Conservation (phyloP, 805 yeast species). For the Pichia nanzhaoensis region DNA sequence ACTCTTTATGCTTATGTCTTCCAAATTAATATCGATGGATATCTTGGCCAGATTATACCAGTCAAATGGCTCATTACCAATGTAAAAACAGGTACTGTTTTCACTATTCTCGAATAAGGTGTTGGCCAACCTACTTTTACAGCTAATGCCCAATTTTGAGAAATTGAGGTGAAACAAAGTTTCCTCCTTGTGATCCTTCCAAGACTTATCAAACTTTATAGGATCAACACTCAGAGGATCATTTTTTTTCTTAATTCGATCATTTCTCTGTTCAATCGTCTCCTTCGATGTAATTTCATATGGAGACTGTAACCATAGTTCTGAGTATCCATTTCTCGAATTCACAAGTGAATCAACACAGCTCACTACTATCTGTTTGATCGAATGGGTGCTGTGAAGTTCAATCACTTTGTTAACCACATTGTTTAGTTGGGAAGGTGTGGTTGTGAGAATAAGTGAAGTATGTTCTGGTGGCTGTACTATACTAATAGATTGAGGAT, state of each 20-base stretch:
- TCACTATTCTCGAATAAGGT: conserved; percentile 25
- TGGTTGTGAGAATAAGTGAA: conserved; percentile 24
- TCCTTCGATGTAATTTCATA: conserved; percentile 13
- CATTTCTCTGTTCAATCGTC: conserved; percentile 10
- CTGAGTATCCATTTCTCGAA: conserved; percentile 22
- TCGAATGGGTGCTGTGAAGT: neutral
- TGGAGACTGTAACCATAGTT: conserved; percentile 22
- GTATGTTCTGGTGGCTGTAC: conserved; percentile 13
- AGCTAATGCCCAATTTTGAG: neutral
- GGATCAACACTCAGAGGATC: conserved; percentile 18
- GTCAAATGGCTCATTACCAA: conserved; percentile 8
- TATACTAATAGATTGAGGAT: conserved; percentile 15
- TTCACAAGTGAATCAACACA: conserved; percentile 27
- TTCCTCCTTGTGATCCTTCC: conserved; percentile 14
- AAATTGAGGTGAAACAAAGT: conserved; percentile 10
- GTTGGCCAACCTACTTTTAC: conserved; percentile 18
- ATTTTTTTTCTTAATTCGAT: conserved; percentile 1
- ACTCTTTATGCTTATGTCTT: conserved; percentile 1
- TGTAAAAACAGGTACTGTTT: conserved; percentile 22
- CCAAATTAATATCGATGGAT: neutral
- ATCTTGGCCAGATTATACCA: conserved; percentile 11
- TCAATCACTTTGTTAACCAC: conserved; percentile 14
- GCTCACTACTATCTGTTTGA: conserved; percentile 17
- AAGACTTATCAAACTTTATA: conserved; percentile 15
- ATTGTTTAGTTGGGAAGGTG: conserved; percentile 24